phyloP scores from a whole-genome alignment of 768 basidiomycete genomes.

The Russula sp. region DNA sequence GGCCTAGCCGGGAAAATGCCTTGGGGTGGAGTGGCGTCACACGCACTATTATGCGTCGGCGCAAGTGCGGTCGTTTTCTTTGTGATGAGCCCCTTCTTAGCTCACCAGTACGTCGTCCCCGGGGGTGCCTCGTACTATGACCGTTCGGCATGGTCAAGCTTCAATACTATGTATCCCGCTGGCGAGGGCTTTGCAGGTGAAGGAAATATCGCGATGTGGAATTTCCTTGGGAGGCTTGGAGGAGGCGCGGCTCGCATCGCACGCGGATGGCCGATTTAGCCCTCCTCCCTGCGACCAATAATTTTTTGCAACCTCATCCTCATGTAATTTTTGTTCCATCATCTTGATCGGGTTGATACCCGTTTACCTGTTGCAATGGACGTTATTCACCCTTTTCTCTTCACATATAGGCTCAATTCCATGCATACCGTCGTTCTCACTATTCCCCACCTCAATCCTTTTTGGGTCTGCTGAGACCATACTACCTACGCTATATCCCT shows the following conservation, averaged over 20 bases:
- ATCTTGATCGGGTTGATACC: not conserved
- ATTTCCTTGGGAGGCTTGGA: slow-evolving; percentile 64
- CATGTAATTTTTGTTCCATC: not conserved
- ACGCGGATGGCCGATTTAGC: slow-evolving; percentile 72
- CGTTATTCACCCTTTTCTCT: not conserved
- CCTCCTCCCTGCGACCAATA: not conserved
- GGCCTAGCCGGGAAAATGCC: slow-evolving; percentile 32
- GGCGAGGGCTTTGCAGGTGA: slow-evolving; percentile 67
- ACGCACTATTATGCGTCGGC: slow-evolving; percentile 48
- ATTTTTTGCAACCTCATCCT: not conserved
- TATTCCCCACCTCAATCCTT: not conserved
- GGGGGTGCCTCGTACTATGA: slow-evolving; percentile 75
- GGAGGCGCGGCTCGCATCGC: slow-evolving; percentile 74
- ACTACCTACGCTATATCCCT: not conserved
- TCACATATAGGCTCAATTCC: not conserved
- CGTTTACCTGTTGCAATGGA: slow-evolving; percentile 6
- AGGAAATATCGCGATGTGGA: slow-evolving; percentile 63
- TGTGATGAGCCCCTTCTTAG: slow-evolving; percentile 55
- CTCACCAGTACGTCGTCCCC: slow-evolving; percentile 55
- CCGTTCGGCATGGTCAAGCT: slow-evolving; percentile 73
- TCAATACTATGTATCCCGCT: slow-evolving; percentile 65
- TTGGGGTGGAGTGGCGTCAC: slow-evolving; percentile 24
- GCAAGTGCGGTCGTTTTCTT: slow-evolving; percentile 61
- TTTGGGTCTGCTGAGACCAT: not conserved
- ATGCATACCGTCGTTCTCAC: not conserved